Base-by-base conservation (phyloP, 1,139 yeast genomes). In the Tardiomyces digboiensis region DNA sequence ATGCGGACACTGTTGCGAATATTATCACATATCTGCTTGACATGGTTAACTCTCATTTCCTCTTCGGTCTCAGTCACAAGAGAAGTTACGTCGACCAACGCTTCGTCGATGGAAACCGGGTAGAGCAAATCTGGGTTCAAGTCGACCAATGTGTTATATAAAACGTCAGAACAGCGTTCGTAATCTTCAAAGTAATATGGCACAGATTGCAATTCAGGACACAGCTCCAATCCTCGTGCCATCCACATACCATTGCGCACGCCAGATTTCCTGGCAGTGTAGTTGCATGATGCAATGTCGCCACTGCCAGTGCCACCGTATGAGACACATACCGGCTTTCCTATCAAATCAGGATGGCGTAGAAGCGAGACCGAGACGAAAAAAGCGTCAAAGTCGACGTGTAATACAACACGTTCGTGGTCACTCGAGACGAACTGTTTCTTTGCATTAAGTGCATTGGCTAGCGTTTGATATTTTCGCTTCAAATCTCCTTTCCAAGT, bases 21-120 rank as follows among this genome's bases (percentile, higher is more conserved):
- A 12, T 58, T 54, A 4, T 50, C 45, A 23, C 72, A 64, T 1
- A 78, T 57, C 3, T 52, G 48, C 1, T 50, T 46, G 0, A 67
- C 64, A 2, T 42, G 39, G 4, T 44, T 41, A 2, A 29, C 22
- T 6, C 42, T 42, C 29, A 7, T 38, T 21, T 16, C 20, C 18
- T 44, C 41, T 29, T 48, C 50, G 41, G 47, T 45, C 23, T 36
- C 36, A 2, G 44, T 42, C 44, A 48, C 49, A 40, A 69, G 50
- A 0, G 74, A 54, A 0, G 85, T 67, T 1, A 82, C 72, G 53
- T 89, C 95, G 13, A 89, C 63, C 22, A 91, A 65, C 0, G 87
- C 96, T 58, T 91, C 98, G 61, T 91, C 98, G 4, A 91, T 80
- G 54, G 93, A 87, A 0, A 91, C 88, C 0, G 98, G 97, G 39